phyloP scores from a whole-genome alignment of 352 stramenopile genomes.

The Phytophthora idaei region DNA sequence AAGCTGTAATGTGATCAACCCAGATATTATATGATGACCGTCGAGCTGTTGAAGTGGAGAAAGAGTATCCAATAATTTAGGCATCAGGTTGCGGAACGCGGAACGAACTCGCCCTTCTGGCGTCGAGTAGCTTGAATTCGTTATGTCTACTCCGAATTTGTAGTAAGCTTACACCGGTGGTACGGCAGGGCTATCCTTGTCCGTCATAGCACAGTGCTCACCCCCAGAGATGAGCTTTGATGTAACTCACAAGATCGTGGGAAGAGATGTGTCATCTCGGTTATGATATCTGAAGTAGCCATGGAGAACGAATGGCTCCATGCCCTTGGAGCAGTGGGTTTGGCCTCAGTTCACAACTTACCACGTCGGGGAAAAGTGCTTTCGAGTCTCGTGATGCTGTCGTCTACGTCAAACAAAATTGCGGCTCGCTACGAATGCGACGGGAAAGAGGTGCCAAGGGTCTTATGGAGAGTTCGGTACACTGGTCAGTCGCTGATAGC shows the following conservation, averaged over 20 bases:
- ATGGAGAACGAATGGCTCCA: conserved; percentile 8
- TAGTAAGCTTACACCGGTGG: not conserved
- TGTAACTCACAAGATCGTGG: not conserved
- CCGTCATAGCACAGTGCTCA: conserved; percentile 1
- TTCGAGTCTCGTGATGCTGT: conserved; percentile 1
- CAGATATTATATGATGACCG: not conserved
- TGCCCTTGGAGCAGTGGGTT: not conserved
- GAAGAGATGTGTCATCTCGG: conserved; percentile 13
- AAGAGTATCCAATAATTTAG: too few species aligned
- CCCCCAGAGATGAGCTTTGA: not conserved
- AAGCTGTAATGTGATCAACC: not conserved
- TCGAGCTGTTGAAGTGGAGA: not conserved
- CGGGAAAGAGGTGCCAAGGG: conserved; percentile 11
- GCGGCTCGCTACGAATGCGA: conserved; percentile 20
- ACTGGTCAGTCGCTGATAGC: conserved; percentile 27
- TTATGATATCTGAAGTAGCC: conserved; percentile 23
- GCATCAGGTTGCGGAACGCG: not conserved
- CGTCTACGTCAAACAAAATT: conserved; percentile 7
- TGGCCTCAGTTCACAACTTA: conserved; percentile 24
- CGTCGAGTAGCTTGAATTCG: not conserved
- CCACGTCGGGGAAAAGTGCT: conserved; percentile 4
- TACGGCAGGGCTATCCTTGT: not conserved
- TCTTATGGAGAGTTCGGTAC: conserved; percentile 27
- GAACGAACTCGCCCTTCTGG: too few species aligned
- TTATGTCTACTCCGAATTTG: too few species aligned